A percentile compares a stretch with the other conserved stretches of the same genome.
Evolutionary conservation across 352 stramenopile species (phyloP).

Genomic region (Globisporangium paroecandrum): DNA sequence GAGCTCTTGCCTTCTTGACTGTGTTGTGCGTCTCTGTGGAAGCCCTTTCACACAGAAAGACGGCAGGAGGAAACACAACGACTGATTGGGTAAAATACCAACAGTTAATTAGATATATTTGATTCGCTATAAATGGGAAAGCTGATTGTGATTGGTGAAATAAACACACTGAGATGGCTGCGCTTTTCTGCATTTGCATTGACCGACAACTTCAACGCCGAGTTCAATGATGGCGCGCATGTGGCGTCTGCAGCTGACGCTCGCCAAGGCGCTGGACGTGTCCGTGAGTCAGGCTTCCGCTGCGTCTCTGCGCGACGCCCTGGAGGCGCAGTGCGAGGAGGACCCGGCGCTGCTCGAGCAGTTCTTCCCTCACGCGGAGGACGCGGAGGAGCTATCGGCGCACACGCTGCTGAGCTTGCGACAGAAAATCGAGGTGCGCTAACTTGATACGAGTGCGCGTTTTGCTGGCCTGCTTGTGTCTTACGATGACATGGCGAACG

Average conservation of each 20-base stretch:
- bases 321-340: constrained; percentile 47
- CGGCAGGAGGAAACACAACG: not conserved
- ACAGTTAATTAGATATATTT: too few species aligned
- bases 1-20: not conserved
- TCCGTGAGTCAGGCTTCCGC: constrained; percentile 46
- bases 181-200: not conserved
- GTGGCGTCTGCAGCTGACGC: constrained; percentile 56
- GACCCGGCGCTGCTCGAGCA: constrained; percentile 48
- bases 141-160: not conserved
- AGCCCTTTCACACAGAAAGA: not conserved
- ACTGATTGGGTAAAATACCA: not conserved
- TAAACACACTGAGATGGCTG: not conserved
- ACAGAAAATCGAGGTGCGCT: constrained; percentile 40
- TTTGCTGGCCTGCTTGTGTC: too few species aligned
- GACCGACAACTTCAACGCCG: not conserved
- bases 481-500: not conserved
- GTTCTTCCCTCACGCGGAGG: constrained; percentile 37
- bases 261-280: constrained; percentile 65
- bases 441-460: too few species aligned
- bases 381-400: constrained; percentile 34
- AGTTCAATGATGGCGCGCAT: constrained; percentile 10
- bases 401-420: constrained; percentile 49
- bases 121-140: not conserved
- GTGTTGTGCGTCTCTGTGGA: constrained; percentile 1
- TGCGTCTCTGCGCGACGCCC: constrained; percentile 42